phyloP scores from a whole-genome alignment of 352 stramenopile species.

The Lagenidium giganteum region DNA sequence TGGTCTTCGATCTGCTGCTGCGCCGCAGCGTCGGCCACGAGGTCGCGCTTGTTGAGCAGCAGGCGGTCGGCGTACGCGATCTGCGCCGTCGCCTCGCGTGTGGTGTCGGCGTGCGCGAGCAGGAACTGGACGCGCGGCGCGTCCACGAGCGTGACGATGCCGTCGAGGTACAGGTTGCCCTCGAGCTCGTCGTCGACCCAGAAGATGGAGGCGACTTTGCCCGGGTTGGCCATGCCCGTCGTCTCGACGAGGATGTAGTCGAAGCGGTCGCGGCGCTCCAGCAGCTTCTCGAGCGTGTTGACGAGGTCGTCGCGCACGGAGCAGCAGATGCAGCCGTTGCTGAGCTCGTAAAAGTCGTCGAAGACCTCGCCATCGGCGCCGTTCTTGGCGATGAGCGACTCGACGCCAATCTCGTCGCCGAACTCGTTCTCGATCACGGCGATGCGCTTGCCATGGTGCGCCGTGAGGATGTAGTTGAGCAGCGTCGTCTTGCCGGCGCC shows the following conservation, averaged over 20 bases:
- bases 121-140: constrained; percentile 89
- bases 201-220: constrained; percentile 94
- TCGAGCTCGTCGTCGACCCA: constrained; percentile 93
- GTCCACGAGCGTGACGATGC: constrained; percentile 97
- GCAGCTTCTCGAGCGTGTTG: constrained; percentile 79
- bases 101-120: constrained; percentile 44
- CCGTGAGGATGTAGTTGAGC: constrained; percentile 95
- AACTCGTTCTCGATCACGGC: constrained; percentile 99
- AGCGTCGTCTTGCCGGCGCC: constrained; percentile 97
- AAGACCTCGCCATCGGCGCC: constrained; percentile 54
- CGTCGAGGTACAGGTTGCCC: constrained; percentile 88
- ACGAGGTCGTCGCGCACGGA: constrained; percentile 91
- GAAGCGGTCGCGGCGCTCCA: constrained; percentile 74
- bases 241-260: constrained; percentile 95
- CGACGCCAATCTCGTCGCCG: constrained; percentile 93
- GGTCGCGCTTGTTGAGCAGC: constrained; percentile 98
- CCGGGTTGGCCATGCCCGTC: constrained; percentile 91
- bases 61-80: constrained; percentile 98
- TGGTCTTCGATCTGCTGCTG: constrained; percentile 44
- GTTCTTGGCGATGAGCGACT: constrained; percentile 87
- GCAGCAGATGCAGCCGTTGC: constrained; percentile 98
- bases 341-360: constrained; percentile 93
- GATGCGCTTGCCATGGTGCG: constrained; percentile 90
- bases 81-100: constrained; percentile 91
- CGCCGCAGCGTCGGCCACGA: constrained; percentile 61